A percentile compares a stretch with the other conserved stretches of the same genome.
These are phyloP conservation scores for Cordyceps javanica DNA, from an alignment of 2,329 filamentous ascomycete species.

Conservation along the genomic window DNA sequence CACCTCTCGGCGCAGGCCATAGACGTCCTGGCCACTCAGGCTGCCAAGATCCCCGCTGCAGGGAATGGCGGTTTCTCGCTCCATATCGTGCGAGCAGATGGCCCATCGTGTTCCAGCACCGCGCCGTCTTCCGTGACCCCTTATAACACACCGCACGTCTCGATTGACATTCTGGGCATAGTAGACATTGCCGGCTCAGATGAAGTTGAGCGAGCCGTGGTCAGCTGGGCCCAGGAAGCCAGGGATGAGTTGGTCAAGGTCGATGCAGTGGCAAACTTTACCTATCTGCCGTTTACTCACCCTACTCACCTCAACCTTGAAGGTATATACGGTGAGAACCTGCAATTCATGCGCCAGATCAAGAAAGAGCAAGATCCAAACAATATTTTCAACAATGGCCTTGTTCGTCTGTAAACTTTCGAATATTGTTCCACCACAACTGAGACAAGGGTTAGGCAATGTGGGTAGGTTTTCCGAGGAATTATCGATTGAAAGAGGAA, in stretches of 20 bases:
- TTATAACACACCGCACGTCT: conserved; percentile 25
- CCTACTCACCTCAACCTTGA: conserved; percentile 21
- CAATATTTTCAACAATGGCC: conserved; percentile 26
- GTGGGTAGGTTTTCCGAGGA: not conserved
- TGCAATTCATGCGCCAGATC: conserved; percentile 19
- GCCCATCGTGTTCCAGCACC: conserved; percentile 5
- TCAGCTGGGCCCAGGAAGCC: conserved; percentile 21
- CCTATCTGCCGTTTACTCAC: conserved; percentile 27
- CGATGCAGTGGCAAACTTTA: conserved; percentile 22
- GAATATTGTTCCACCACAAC: not conserved
- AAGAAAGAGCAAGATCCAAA: conserved; percentile 29
- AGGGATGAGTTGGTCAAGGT: conserved; percentile 18
- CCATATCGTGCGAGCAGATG: conserved; percentile 3
- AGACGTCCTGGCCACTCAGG: conserved; percentile 21
- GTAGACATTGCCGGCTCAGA: conserved; percentile 14
- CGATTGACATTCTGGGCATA: conserved; percentile 30
- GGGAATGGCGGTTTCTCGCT: conserved; percentile 17
- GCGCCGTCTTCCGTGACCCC: conserved; percentile 24
- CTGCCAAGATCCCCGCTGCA: conserved; percentile 17
- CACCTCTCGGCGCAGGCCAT: conserved; percentile 22
- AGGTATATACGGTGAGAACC: conserved; percentile 25
- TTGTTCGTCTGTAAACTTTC: not conserved
- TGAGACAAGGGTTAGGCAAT: not conserved
- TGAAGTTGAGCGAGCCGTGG: conserved; percentile 19
- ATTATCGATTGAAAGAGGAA: not conserved